Conservation (phyloP, 2,329 filamentous ascomycete species). For the Trichoderma aggressivum region DNA sequence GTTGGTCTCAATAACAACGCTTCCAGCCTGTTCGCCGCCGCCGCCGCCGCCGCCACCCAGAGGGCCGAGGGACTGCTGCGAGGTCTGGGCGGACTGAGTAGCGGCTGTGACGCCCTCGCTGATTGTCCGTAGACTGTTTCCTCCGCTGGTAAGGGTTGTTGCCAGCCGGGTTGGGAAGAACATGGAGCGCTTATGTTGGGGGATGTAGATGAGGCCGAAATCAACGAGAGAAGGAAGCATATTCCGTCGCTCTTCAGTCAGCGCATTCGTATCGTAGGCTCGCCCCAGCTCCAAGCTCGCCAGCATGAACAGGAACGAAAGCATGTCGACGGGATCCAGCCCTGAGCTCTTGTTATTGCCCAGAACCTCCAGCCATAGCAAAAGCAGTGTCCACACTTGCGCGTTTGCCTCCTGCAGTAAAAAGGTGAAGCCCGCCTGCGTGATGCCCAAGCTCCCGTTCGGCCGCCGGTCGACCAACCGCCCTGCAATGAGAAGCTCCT, state of each 20-base stretch:
- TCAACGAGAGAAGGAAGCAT: slow-evolving; percentile 90
- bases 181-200: slow-evolving; percentile 53
- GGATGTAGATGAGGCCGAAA: slow-evolving; percentile 85
- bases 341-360: slow-evolving; percentile 55
- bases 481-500: slow-evolving; percentile 76
- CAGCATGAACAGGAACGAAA: slow-evolving; percentile 94
- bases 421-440: slow-evolving; percentile 90
- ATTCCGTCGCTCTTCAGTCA: slow-evolving; percentile 76
- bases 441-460: slow-evolving; percentile 73
- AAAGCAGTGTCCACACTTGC: slow-evolving; percentile 92
- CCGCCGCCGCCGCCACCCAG: slow-evolving; percentile 29
- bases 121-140: slow-evolving; percentile 68
- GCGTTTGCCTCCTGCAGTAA: slow-evolving; percentile 92
- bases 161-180: slow-evolving; percentile 92
- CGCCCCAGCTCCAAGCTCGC: slow-evolving; percentile 88
- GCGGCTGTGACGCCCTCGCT: slow-evolving; percentile 67
- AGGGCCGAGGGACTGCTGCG: slow-evolving; percentile 36
- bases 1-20: slow-evolving; percentile 96
- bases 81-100: slow-evolving; percentile 43
- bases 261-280: slow-evolving; percentile 81
- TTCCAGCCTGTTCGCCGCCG: slow-evolving; percentile 56
- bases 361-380: slow-evolving; percentile 87
- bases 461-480: slow-evolving; percentile 67
- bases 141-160: slow-evolving; percentile 85
- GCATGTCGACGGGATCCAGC: slow-evolving; percentile 87